Evolutionary conservation across 2,329 filamentous ascomycete genomes (phyloP).

Genomic region (Lecanicillium sp.): DNA sequence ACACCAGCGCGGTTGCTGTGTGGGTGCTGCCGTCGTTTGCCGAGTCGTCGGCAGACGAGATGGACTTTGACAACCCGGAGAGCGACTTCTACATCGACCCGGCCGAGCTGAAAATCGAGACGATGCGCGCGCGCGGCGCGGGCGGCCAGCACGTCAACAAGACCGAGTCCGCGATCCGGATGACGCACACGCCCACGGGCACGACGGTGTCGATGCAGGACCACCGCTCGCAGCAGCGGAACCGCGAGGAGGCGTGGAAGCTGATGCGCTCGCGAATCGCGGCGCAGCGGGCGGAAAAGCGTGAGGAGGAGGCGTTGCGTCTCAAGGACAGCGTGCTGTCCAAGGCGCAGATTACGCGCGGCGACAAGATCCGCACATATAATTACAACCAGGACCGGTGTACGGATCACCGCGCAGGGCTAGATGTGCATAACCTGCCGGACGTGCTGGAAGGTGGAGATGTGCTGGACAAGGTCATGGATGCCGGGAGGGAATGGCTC

Average conservation of each 20-base stretch:
- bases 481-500: conserved; percentile 71
- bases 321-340: conserved; percentile 75
- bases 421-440: conserved; percentile 74
- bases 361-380: conserved; percentile 92
- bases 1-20: conserved; percentile 88
- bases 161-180: conserved; percentile 88
- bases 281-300: conserved; percentile 69
- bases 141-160: conserved; percentile 98
- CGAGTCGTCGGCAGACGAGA: conserved; percentile 41
- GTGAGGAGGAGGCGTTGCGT: conserved; percentile 71
- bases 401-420: conserved; percentile 78
- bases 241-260: conserved; percentile 82
- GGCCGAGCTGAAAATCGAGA: conserved; percentile 74
- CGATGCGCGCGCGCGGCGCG: conserved; percentile 86
- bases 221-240: conserved; percentile 80
- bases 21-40: conserved; percentile 86
- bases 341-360: conserved; percentile 75
- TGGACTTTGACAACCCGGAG: conserved; percentile 72
- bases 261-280: conserved; percentile 77
- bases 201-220: conserved; percentile 91
- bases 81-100: conserved; percentile 89
- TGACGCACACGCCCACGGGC: conserved; percentile 85
- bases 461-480: conserved; percentile 67
- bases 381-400: conserved; percentile 72
- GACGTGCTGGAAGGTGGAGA: conserved; percentile 71